A percentile compares a stretch with the other conserved stretches of the same genome.
Conservation (phyloP, 441 rosid species). For the Sinapis alba region DNA sequence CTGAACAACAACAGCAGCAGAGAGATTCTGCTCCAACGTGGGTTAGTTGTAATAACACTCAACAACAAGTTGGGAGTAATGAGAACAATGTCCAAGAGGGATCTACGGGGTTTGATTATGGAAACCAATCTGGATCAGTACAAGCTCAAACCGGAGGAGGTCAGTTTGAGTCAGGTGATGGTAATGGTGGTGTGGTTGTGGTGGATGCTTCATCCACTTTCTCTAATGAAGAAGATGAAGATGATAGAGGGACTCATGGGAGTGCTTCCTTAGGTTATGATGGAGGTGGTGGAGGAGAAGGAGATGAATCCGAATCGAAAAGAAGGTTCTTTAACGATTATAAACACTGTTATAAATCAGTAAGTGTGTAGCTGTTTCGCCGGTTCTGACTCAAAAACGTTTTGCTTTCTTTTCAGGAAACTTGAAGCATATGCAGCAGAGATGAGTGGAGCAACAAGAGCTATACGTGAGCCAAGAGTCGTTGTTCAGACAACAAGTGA, state of each 20-base stretch:
- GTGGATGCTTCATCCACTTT: conserved; percentile 69
- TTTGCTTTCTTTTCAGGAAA: conserved; percentile 47
- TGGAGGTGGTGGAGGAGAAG: conserved; percentile 55
- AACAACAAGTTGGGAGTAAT: conserved; percentile 35
- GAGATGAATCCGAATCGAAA: conserved; percentile 75
- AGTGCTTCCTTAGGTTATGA: conserved; percentile 59
- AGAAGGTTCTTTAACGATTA: conserved; percentile 47
- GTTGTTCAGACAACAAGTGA: conserved; percentile 80
- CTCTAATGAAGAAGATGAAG: conserved; percentile 72
- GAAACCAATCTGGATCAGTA: conserved; percentile 45
- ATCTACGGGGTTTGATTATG: conserved; percentile 44
- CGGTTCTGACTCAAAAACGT: conserved; percentile 7
- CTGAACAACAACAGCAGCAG: conserved; percentile 39
- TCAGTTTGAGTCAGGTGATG: conserved; percentile 54
- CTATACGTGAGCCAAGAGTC: conserved; percentile 78
- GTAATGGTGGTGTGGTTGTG: conserved; percentile 44
- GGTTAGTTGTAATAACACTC: conserved; percentile 27
- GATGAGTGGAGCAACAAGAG: conserved; percentile 79
- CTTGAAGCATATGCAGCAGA: conserved; percentile 67
- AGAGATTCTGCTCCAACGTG: conserved; percentile 24
- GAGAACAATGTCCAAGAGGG: conserved; percentile 69
- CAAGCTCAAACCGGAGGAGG: conserved; percentile 45
- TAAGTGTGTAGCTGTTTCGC: not conserved
- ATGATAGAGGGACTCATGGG: conserved; percentile 62
- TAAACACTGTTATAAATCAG: not conserved